Evolutionary conservation across 1,139 yeast genomes (phyloP), one percentile per base, ranked within the genome.

Genomic region (Blastobotrys elegans): DNA sequence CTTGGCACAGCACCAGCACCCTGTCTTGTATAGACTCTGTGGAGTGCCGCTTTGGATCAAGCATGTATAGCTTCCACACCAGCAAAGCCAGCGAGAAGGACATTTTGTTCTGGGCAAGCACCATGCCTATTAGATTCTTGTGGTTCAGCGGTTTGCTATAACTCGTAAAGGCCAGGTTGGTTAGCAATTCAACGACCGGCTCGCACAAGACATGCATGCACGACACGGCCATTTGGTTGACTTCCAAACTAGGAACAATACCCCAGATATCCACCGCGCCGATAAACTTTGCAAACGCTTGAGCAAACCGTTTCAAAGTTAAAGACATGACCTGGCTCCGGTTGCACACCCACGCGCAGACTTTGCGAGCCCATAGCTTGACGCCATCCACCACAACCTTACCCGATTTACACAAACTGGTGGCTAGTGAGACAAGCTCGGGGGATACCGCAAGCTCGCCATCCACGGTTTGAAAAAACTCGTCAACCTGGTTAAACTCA

Each of bases 1-100:
- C 97, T 37, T 67, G 65, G 59, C 85, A 88, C 47, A 76, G 70
- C 3, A 61, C 57, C 11, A 84, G 58, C 1, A 85, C 47, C 40
- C 68, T 72, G 22, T 72, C 74, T 59, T 80, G 77, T 17, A 81
- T 61, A 0, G 67, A 59, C 11, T 56, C 53, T 4, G 70, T 78
- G 0, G 88, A 72, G 49, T 77, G 76, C 37, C 70, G 70, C 0
- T 70, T 56, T 2, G 71, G 64, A 56, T 84, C 78, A 47, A 73
- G 62, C 34, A 44, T 36, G 49, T 55, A 63, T 21, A 65, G 53
- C 27, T 56, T 57, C 56, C 60, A 62, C 2, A 65, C 47, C 3
- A 59, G 46, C 16, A 58, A 41, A 1, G 59, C 55, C 7, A 51
- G 17, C 17, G 29, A 11, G 14, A 13, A 3, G 40, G 11, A 3